Percentiles rank a stretch among this genome's conserved stretches.
phyloP scores from a whole-genome alignment of 805 yeast genomes.

The Kazachstania psychrophila region DNA sequence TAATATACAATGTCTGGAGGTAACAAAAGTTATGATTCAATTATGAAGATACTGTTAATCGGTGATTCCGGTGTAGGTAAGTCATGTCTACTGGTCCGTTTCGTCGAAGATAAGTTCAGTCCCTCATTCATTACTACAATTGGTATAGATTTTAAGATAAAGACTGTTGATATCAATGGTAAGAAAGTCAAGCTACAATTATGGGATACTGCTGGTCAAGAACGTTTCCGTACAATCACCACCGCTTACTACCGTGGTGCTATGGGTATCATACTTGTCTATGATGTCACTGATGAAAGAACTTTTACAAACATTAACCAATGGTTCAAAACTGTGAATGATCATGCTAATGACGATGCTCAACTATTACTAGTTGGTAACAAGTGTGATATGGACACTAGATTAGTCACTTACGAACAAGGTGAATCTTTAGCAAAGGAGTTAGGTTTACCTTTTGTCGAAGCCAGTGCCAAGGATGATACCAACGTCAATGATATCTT shows the following conservation, averaged over 20 bases:
- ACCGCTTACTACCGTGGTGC: conserved; percentile 90
- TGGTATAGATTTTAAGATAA: conserved; percentile 95
- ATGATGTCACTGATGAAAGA: conserved; percentile 81
- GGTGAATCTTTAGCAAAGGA: conserved; percentile 84
- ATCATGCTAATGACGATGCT: conserved; percentile 94
- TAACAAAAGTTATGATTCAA: conserved; percentile 56
- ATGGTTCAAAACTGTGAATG: conserved; percentile 93
- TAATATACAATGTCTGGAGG: conserved; percentile 30
- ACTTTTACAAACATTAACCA: conserved; percentile 87
- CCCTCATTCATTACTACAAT: conserved; percentile 96
- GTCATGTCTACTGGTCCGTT: conserved; percentile 82
- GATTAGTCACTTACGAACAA: conserved; percentile 83
- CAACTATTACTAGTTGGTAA: conserved; percentile 91
- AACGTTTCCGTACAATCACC: conserved; percentile 86
- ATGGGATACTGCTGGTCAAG: conserved; percentile 98
- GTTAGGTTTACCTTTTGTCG: conserved; percentile 83
- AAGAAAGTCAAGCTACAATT: conserved; percentile 89
- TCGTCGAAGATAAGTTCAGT: conserved; percentile 93
- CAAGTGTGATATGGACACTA: conserved; percentile 82
- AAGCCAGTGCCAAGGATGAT: conserved; percentile 92
- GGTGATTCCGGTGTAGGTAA: conserved; percentile 92
- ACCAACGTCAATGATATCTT: conserved; percentile 88
- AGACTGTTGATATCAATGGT: conserved; percentile 90
- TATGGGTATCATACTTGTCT: conserved; percentile 75
- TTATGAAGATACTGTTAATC: conserved; percentile 83